Evolutionary conservation across 2,329 filamentous ascomycete species (phyloP).

Genomic region (Acrocalymma vagum): DNA sequence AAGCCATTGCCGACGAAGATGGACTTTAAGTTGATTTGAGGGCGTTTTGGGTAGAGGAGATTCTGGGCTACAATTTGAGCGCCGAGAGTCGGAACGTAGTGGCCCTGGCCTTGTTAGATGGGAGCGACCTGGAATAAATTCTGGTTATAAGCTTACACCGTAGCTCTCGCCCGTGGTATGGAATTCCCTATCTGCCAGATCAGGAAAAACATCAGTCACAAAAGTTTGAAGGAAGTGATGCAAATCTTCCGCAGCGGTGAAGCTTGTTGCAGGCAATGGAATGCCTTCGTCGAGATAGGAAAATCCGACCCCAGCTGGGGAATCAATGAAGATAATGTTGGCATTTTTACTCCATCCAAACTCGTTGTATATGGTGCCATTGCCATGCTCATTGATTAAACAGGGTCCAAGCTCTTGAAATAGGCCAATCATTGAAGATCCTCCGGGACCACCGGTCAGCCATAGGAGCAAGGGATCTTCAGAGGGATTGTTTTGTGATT

Average conservation of each 20-base stretch:
- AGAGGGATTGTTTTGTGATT: slow-evolving; percentile 47
- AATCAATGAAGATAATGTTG: slow-evolving; percentile 49
- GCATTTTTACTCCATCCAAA: slow-evolving; percentile 49
- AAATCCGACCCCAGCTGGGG: slow-evolving; percentile 50
- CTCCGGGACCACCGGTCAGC: slow-evolving; percentile 52
- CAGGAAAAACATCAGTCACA: slow-evolving; percentile 55
- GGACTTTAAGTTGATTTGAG: slow-evolving; percentile 54
- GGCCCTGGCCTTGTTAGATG: slow-evolving; percentile 48
- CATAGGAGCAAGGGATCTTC: slow-evolving; percentile 50
- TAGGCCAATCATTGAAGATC: slow-evolving; percentile 46
- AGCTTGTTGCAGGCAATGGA: slow-evolving; percentile 48
- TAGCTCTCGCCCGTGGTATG: slow-evolving; percentile 61
- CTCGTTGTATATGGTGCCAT: slow-evolving; percentile 49
- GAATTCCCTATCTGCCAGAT: slow-evolving; percentile 48
- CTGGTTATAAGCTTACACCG: slow-evolving; percentile 43
- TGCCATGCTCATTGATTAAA: slow-evolving; percentile 47
- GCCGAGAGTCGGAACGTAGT: slow-evolving; percentile 57
- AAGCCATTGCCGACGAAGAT: slow-evolving; percentile 58
- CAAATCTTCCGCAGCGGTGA: slow-evolving; percentile 57
- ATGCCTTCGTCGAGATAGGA: slow-evolving; percentile 48
- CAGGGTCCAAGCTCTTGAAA: slow-evolving; percentile 49
- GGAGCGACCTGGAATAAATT: slow-evolving; percentile 1
- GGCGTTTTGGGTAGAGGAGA: slow-evolving; percentile 48
- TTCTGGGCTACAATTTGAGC: slow-evolving; percentile 57
- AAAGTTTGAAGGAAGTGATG: slow-evolving; percentile 60